A percentile compares a stretch with the other conserved stretches of the same genome.
phyloP scores from a whole-genome alignment of 2,329 filamentous ascomycete species.

The Bipolaris zeicola region DNA sequence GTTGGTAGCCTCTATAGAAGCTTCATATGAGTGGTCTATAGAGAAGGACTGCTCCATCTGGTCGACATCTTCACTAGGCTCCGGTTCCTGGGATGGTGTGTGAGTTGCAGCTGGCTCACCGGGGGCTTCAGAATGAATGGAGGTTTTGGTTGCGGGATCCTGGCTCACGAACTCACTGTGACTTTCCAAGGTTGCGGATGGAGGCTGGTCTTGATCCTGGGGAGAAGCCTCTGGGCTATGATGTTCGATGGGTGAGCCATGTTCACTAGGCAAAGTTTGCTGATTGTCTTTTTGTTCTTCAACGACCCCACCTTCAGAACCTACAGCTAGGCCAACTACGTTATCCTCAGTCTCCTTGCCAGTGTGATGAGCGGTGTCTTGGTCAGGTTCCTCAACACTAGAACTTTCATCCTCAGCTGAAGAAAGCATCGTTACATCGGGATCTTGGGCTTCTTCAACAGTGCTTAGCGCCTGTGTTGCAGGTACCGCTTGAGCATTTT shows the following conservation, averaged over 20 bases:
- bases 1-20: conserved; percentile 11
- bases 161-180: conserved; percentile 19
- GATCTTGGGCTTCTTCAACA: neutral
- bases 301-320: neutral
- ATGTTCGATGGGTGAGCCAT: neutral
- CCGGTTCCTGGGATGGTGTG: conserved; percentile 8
- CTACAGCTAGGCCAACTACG: neutral
- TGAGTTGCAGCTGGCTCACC: conserved; percentile 9
- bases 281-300: conserved; percentile 4
- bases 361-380: neutral
- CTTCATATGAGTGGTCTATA: conserved; percentile 7
- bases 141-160: conserved; percentile 11
- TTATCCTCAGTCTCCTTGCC: neutral
- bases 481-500: neutral
- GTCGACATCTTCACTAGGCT: neutral
- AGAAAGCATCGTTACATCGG: conserved; percentile 14
- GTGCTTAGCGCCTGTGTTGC: neutral
- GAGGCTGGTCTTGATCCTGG: neutral
- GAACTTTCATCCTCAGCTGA: conserved; percentile 8
- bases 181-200: conserved; percentile 5
- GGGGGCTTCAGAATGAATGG: neutral
- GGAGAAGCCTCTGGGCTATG: neutral
- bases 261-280: neutral
- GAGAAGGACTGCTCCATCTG: conserved; percentile 1
- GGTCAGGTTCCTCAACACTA: neutral